Evolutionary conservation across 768 basidiomycete genomes (phyloP).

Genomic region (Boletus vermiculosoides): DNA sequence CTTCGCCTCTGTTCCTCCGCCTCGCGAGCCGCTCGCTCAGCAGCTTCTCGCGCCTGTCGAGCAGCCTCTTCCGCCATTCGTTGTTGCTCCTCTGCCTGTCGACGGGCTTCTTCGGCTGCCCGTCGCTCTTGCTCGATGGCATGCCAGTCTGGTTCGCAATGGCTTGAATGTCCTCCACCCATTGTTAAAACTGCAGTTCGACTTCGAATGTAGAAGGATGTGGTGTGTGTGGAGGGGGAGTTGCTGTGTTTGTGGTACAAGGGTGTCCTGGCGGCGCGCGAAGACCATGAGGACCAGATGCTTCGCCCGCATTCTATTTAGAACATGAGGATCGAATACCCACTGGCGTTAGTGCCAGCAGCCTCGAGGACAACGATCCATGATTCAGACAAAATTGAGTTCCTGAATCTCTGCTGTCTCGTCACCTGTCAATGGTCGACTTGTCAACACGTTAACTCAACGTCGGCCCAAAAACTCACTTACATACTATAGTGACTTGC

Average conservation of each 20-base stretch:
- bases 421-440: neutral
- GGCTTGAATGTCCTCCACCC: conserved; percentile 29
- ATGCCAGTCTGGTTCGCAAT: conserved; percentile 24
- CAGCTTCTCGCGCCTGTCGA: conserved; percentile 21
- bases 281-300: neutral
- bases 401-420: neutral
- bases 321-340: neutral
- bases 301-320: neutral
- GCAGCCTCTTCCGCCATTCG: conserved; percentile 20
- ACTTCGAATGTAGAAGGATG: neutral
- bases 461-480: too few relatives aligned
- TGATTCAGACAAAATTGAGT: neutral
- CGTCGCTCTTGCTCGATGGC: conserved; percentile 22
- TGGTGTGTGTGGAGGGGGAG: neutral
- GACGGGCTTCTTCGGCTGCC: conserved; percentile 21
- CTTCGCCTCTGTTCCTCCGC: conserved; percentile 17
- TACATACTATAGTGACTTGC: too few relatives aligned
- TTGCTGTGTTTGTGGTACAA: neutral
- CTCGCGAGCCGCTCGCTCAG: conserved; percentile 23
- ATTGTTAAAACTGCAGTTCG: conserved; percentile 2
- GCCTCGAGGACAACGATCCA: conserved; percentile 5
- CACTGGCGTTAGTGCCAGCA: neutral
- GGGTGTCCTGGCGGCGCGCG: neutral
- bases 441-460: neutral
- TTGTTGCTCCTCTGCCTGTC: conserved; percentile 21